Conservation (phyloP, 768 basidiomycete species). For the Mycena galopus region DNA sequence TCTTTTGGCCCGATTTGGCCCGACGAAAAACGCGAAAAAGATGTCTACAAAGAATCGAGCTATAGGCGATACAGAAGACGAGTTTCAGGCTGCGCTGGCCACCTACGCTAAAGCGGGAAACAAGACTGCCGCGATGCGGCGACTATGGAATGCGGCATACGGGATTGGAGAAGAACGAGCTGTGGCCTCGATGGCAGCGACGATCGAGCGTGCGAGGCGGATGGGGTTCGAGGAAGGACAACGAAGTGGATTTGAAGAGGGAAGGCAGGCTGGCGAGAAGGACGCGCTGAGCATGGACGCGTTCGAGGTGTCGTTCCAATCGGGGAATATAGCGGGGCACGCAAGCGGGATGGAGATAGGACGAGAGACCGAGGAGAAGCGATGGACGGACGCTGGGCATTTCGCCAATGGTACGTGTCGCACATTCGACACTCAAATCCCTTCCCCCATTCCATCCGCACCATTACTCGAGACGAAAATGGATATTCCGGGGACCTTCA, state of each 20-base stretch:
- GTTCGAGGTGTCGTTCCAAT: not conserved
- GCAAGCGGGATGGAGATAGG: not conserved
- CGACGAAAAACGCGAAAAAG: not conserved
- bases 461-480: not conserved
- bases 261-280: not conserved
- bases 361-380: not conserved
- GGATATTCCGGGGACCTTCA: not conserved
- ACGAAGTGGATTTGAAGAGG: not conserved
- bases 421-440: not conserved
- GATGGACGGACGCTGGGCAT: not conserved
- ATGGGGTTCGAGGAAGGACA: not conserved
- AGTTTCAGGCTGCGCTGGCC: too few relatives aligned
- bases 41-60: too few relatives aligned
- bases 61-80: too few relatives aligned
- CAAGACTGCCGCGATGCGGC: not conserved
- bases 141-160: not conserved
- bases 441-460: not conserved
- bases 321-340: not conserved
- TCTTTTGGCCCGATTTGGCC: not conserved
- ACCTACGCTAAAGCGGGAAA: not conserved
- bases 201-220: not conserved
- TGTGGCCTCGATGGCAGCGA: too few relatives aligned
- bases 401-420: not conserved
- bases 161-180: not conserved
- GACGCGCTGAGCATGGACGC: not conserved